Base-by-base conservation (phyloP, 768 basidiomycete genomes). In the Boletus rufocinnamomeus region DNA sequence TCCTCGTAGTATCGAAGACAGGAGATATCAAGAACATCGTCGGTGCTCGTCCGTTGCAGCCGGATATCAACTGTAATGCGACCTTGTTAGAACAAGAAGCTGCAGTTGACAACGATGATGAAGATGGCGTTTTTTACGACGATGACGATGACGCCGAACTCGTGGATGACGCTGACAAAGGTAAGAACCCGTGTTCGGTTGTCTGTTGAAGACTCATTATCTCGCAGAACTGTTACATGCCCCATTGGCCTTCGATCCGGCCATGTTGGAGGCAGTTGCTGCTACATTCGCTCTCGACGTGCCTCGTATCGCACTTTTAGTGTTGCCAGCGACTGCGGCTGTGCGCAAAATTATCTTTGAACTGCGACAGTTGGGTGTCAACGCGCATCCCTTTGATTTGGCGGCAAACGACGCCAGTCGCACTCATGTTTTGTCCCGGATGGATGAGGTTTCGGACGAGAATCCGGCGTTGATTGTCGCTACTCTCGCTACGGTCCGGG, bases 211-310 rank as follows among this genome's bases (percentile, higher is more conserved):
- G 43, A 25, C 59, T 73, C 13, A 69, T 23, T 41, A 6, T 28
- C n/a, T 21, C 17, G 47, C 66, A 86, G 86, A 77, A 64, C 75
- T 81, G 65, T 62, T 68, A 17, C 72, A 68, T 37, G 79, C 77
- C 3, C 72, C 79, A 40, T 82, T 85, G 38, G 81, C 82, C 17
- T 81, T 87, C 61, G 81, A 84, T 64, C 77, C 80, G 7, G 75
- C 78, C 59, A 72, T 78, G 34, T 66, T 91, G 62, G 90, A 92
- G 67, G 85, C 86, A 2, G 79, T 92, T 49, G 89, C 87, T 6
- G 80, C 83, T 11, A 78, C 79, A 5, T 87, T 92, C 68, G 90
- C 89, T 19, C 68, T 90, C 21, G 88, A 90, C 54, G 90, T 92
- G 23, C 85, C 88, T 40, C 78, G 79, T 41, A 65, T 83, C 14